Conservation (phyloP, 768 basidiomycete species). For the Coprinopsis sp. region DNA sequence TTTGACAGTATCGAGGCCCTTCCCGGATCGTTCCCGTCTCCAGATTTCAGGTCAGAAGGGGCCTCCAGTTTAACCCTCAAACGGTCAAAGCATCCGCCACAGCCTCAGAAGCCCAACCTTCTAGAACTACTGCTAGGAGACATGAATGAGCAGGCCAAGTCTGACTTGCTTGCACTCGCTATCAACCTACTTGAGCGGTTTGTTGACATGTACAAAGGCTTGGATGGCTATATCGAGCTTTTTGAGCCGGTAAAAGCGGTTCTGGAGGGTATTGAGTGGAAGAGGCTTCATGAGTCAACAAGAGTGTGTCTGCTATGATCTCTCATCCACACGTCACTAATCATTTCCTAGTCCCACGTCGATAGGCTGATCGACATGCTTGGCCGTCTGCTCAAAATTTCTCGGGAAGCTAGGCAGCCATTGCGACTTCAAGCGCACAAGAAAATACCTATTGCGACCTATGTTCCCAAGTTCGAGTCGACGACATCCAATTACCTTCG, state of each 20-base stretch:
- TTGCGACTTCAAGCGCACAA: conserved; percentile 89
- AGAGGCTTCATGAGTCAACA: conserved; percentile 47
- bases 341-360: conserved; percentile 41
- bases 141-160: conserved; percentile 61
- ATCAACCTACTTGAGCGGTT: conserved; percentile 62
- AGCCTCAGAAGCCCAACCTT: conserved; percentile 44
- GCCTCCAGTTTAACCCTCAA: conserved; percentile 39
- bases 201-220: conserved; percentile 70
- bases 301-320: conserved; percentile 33
- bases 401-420: conserved; percentile 67
- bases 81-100: conserved; percentile 37
- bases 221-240: conserved; percentile 83
- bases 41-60: conserved; percentile 56
- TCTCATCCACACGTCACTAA: neutral
- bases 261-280: conserved; percentile 47
- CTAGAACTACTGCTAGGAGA: conserved; percentile 33
- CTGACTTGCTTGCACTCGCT: conserved; percentile 60
- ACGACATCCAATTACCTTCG: conserved; percentile 70
- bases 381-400: conserved; percentile 65
- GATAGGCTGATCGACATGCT: conserved; percentile 45
- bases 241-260: conserved; percentile 64
- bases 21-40: conserved; percentile 69
- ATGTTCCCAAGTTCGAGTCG: conserved; percentile 89
- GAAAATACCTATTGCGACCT: conserved; percentile 91
- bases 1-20: conserved; percentile 42